Base-by-base conservation (phyloP, 805 yeast species). In the Priceomyces carsonii region DNA sequence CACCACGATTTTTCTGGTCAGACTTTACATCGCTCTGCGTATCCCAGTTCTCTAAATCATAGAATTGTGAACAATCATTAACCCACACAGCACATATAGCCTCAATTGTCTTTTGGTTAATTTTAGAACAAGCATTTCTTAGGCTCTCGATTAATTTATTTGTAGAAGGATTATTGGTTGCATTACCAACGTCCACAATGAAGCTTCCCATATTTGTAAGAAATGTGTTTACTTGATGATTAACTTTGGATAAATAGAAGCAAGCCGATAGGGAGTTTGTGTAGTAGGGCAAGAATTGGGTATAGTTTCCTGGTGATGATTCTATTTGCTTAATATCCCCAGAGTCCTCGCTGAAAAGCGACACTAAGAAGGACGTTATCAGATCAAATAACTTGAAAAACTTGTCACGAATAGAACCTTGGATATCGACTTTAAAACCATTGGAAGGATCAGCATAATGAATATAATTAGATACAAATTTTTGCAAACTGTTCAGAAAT, bases 71-170 rank as follows among this genome's bases (percentile, higher is more conserved):
- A 42, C 72, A 66, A 40, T 68, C 74, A 39, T 68, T 68, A 3
- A 67, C 66, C 73, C 73, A 68, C 1, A 63, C 63, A 3, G 72
- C 55, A 43, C 73, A 68, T 2, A 59, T 45, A 1, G 69, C 71
- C 45, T 68, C 73, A 33, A 67, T 40, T 9, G 66, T 58, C 30
- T 56, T 57, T 44, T 66, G 74, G 38, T 61, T 66, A 12, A 64
- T 57, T 13, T 53, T 44, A 8, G 47, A 17, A 3, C 67, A 58
- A 3, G 63, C 47, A n/a, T 44, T 53, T 27, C 71, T 45, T 37
- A 68, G 55, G 26, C 45, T 44, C 33, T 66, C 66, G 35, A 68
- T 47, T 21, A 54, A 42, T 39, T 59, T 63, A 43, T 67, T 66
- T 13, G 72, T 65, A 23, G 66, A 69, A 8, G 48, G 32, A 31